A percentile compares a stretch with the other conserved stretches of the same genome.
phyloP scores from a whole-genome alignment of 495 filamentous ascomycete genomes.

The Aspergillus avenaceus region DNA sequence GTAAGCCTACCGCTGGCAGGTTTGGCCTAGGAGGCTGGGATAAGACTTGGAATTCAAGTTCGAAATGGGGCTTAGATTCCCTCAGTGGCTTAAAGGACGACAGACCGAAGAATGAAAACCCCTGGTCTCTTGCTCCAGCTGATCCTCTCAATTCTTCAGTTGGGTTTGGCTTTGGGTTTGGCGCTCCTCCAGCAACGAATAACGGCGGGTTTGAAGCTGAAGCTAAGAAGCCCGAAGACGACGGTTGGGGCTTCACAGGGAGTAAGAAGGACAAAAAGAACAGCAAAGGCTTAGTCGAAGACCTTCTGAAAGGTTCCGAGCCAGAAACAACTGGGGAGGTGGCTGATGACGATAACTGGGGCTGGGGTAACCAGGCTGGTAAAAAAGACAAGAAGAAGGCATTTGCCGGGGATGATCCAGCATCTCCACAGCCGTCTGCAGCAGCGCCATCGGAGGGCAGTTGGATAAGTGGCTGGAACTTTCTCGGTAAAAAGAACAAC shows the following conservation, averaged over 20 bases:
- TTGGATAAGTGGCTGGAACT: conserved; percentile 28
- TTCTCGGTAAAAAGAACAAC: conserved; percentile 33
- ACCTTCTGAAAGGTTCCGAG: conserved; percentile 11
- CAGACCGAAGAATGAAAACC: conserved; percentile 33
- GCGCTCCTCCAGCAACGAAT: conserved; percentile 21
- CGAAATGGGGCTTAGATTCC: conserved; percentile 30
- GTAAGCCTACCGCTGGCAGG: conserved; percentile 26
- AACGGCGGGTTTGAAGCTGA: conserved; percentile 12
- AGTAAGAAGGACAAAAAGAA: conserved; percentile 29
- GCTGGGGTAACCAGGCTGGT: conserved; percentile 28
- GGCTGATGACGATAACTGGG: conserved; percentile 24
- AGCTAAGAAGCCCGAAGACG: conserved; percentile 20
- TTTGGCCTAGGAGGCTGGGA: conserved; percentile 47
- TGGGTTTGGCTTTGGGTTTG: conserved; percentile 45
- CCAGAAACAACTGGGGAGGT: conserved; percentile 5
- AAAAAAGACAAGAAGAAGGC: conserved; percentile 41
- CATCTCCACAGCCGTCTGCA: conserved; percentile 5
- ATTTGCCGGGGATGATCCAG: conserved; percentile 24
- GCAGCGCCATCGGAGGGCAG: conserved; percentile 23
- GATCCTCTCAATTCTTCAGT: conserved; percentile 31
- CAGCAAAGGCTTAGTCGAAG: conserved; percentile 21
- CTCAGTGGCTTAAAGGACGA: conserved; percentile 31
- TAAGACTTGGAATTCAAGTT: conserved; percentile 36
- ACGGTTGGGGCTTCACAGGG: conserved; percentile 26
- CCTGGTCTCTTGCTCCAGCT: conserved; percentile 35